Conservation (phyloP, 768 basidiomycete species). For the Rhizopogon sp. region DNA sequence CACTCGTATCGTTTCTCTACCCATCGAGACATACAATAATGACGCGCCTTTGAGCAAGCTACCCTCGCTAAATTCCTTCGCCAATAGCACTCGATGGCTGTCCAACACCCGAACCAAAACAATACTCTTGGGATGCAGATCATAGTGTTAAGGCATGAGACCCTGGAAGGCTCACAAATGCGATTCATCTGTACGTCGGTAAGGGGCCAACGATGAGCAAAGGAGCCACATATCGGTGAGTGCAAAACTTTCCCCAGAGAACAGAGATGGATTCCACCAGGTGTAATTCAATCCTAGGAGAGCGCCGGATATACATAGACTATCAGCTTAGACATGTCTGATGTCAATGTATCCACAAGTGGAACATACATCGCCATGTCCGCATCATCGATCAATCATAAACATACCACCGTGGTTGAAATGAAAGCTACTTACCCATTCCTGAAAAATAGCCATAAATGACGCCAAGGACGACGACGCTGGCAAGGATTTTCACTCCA, state of each 20-base stretch:
- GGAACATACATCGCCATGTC: constrained; percentile 37
- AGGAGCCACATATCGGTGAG: too few species aligned
- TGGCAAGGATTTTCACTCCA: constrained; percentile 28
- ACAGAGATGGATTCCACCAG: constrained; percentile 54
- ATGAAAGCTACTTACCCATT: constrained; percentile 21
- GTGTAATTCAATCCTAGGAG: constrained; percentile 43
- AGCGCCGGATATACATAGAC: constrained; percentile 37
- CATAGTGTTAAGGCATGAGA: too few species aligned
- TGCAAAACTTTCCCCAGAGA: constrained; percentile 32
- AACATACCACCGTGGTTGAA: background rate
- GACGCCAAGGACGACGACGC: constrained; percentile 34
- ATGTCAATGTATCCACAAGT: constrained; percentile 37
- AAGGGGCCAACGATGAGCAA: too few species aligned
- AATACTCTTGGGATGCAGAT: too few species aligned
- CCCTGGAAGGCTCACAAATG: too few species aligned
- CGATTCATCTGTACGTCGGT: too few species aligned
- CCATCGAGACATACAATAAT: too few species aligned
- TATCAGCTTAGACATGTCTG: constrained; percentile 35
- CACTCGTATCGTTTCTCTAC: too few species aligned
- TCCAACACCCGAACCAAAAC: too few species aligned
- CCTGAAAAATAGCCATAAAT: constrained; percentile 46
- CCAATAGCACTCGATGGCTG: too few species aligned
- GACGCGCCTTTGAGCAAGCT: too few species aligned
- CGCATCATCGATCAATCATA: constrained; percentile 2
- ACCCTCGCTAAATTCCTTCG: too few species aligned